Evolutionary conservation across 306 rosid genomes (phyloP), one percentile per base, ranked within the genome.

Genomic region (Prunus armeniaca): DNA sequence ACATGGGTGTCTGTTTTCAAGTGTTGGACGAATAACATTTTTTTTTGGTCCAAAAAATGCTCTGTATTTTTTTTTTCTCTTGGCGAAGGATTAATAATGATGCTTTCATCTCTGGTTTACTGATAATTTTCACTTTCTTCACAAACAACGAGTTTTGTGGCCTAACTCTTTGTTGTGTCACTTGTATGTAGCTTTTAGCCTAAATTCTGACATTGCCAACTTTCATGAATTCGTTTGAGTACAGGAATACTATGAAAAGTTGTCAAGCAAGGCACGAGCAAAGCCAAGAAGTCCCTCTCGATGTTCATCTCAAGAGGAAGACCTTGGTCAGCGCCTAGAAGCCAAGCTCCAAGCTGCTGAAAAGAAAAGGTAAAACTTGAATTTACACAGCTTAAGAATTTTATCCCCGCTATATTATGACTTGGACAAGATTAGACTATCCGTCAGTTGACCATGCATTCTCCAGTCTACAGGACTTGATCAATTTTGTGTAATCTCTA

Each of bases 331-430:
- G 90, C 89, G 97, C 58, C 90, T 92, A 4, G 93, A 90, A 77
- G 97, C 97, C n/a, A 95, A 90, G 81, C 89, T 95, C 78, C 92
- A 86, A 81, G 98, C 97, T 66, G 97, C 98, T 69, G 93, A 91
- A 73, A 94, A 86, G 86, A 95, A 95, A 81, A 92, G 97, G 98
- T 90, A 54, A 71, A 73, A 65, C 38, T 24, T 62, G 1, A 8
- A 12, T 13, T 66, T 43, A 20, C 28, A 5, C 43, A 14, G 22
- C 14, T 28, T 58, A 11, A 4, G 66, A 61, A 61, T 18, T 20
- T 45, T 43, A 9, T 18, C 15, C 4, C 19, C 12, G 55, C 13
- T 52, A 11, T 32, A 25, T 50, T 28, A 17, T n/a, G 64, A 55
- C 17, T 34, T 6, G 41, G 38, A 60, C 41, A 15, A 57, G 24